phyloP scores from a whole-genome alignment of 805 yeast species.

The Candida rishiriensis region DNA sequence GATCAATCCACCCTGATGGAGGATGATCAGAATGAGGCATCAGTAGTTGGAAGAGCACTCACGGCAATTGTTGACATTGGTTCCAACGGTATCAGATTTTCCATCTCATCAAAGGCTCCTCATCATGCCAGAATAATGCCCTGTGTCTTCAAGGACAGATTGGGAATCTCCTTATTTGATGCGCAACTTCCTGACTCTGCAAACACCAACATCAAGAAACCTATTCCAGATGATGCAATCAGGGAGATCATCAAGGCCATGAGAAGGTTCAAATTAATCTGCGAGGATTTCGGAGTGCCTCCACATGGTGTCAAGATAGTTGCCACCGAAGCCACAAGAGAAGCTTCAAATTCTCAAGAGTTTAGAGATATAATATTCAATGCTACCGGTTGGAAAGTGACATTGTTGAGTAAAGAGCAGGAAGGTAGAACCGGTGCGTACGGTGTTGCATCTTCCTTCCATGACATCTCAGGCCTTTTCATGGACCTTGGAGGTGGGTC shows the following conservation, averaged over 20 bases:
- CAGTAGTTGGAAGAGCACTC: conserved; percentile 52
- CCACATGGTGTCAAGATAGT: conserved; percentile 56
- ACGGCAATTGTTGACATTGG: conserved; percentile 75
- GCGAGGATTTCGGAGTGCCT: conserved; percentile 71
- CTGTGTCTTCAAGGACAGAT: conserved; percentile 68
- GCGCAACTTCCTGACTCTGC: conserved; percentile 42
- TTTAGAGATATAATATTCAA: conserved; percentile 51
- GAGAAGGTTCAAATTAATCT: conserved; percentile 62
- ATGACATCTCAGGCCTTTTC: conserved; percentile 60
- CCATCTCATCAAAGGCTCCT: conserved; percentile 64
- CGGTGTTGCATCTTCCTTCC: conserved; percentile 72
- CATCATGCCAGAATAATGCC: conserved; percentile 76
- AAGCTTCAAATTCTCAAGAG: conserved; percentile 59
- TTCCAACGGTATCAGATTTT: conserved; percentile 68
- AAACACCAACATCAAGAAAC: conserved; percentile 33
- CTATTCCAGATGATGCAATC: conserved; percentile 55
- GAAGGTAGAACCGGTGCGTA: conserved; percentile 67
- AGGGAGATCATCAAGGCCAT: conserved; percentile 58
- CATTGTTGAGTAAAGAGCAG: conserved; percentile 52
- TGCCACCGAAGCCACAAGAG: conserved; percentile 72
- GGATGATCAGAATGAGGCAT: conserved; percentile 41
- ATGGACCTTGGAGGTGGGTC: conserved; percentile 75
- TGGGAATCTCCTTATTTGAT: conserved; percentile 66
- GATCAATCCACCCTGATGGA: conserved; percentile 15
- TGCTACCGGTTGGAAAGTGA: conserved; percentile 66